Base-by-base conservation (phyloP, 1,139 yeast species). In the Arxiozyma heterogenica region DNA sequence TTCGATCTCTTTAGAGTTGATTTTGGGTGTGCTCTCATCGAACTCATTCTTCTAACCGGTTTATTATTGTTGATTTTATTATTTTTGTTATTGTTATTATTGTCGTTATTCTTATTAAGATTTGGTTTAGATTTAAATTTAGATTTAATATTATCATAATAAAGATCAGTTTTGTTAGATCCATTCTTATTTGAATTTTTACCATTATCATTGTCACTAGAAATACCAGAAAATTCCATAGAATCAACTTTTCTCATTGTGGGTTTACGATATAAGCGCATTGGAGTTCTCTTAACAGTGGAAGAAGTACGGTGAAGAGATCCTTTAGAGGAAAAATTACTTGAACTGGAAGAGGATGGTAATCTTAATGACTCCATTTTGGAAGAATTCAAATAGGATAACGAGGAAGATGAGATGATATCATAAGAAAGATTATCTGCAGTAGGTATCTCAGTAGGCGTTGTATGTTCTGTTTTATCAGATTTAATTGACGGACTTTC, bases 1-100 rank as follows among this genome's bases (percentile, higher is more conserved):
- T 62, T 62, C 1, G 71, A 67, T 57, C 71, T 61, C 47, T 67
- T 68, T 44, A 67, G 52, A 5, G 53, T 55, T 1, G 67, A 57
- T 30, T 45, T 45, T 1, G 47, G 47, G 11, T 30, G 30, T 11
- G 41, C 18, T 45, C 47, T 45, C 47, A 45, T 45, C 18, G 51
- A 43, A 48, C 41, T 48, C 44, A 41, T 48, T 42, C 50, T 45
- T 45, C 49, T 47, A 11, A 45, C 42, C 15, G 27, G 42, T 18
- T 25, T 45, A 7, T 20, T 34, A 27, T 27, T 34, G 15, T 49
- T 46, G 11, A 23, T 41, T 4, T n/a, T 41, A 41, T 21, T 25
- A 27, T 25, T 44, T 22, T n/a, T 44, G 27, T 7, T 44, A 18
- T 25, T 7, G 20, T 23, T 8, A 4, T 44, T 25, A 7, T 15